Percentiles rank a stretch among this genome's conserved stretches.
These are phyloP conservation scores for Botrytis fabae DNA, from an alignment of 2,329 filamentous ascomycete species.

Conservation along the genomic window DNA sequence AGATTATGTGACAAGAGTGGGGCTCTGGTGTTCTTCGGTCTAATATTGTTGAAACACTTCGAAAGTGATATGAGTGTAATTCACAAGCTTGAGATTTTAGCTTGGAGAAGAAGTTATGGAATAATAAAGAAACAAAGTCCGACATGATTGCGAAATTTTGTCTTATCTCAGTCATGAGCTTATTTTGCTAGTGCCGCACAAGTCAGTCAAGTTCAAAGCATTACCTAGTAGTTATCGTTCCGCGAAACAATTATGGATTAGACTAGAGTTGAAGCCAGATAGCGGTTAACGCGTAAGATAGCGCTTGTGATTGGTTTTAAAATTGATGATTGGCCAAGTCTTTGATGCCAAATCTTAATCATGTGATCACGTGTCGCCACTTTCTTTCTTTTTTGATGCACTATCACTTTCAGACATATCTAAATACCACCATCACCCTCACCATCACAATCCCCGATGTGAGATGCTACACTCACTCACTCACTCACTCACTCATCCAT, in stretches of 20 bases:
- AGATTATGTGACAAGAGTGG: not conserved
- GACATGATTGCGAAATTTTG: not conserved
- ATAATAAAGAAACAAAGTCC: not conserved
- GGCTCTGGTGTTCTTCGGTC: not conserved
- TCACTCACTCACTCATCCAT: not conserved
- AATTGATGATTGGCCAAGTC: not conserved
- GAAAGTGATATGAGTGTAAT: not conserved
- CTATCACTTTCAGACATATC: not conserved
- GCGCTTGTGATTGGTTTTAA: conserved; percentile 12
- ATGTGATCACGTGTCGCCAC: conserved; percentile 11
- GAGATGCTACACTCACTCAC: not conserved
- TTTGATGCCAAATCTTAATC: not conserved
- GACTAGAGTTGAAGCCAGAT: conserved; percentile 10
- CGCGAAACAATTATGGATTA: conserved; percentile 2
- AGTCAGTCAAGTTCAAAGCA: conserved; percentile 2
- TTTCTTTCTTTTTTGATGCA: not conserved
- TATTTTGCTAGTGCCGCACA: conserved; percentile 3
- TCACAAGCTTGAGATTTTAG: not conserved
- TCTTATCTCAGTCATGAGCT: conserved; percentile 14
- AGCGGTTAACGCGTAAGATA: conserved; percentile 24
- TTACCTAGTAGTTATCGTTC: not conserved
- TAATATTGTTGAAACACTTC: not conserved
- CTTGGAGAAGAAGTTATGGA: not conserved
- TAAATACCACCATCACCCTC: not conserved
- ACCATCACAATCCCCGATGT: not conserved